phyloP scores from a whole-genome alignment of 2,329 filamentous ascomycete genomes.

The Clonostachys rhizophaga region DNA sequence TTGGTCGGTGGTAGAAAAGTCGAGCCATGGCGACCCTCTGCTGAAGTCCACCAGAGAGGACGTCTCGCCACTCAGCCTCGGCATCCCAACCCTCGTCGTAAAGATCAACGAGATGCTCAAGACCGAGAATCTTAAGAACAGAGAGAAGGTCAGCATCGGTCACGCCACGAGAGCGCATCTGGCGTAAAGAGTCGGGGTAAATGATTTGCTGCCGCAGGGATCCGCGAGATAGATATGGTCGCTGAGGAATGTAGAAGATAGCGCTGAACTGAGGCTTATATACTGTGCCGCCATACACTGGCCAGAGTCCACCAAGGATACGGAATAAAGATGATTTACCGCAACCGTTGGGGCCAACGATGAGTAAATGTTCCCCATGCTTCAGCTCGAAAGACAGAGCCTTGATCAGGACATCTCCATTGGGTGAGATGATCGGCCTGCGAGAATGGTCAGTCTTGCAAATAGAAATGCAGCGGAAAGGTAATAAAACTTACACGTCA shows the following conservation, averaged over 20 bases:
- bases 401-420: slow-evolving; percentile 86
- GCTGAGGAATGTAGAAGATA: slow-evolving; percentile 97
- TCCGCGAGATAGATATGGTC: slow-evolving; percentile 87
- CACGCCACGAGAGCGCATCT: slow-evolving; percentile 80
- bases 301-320: slow-evolving; percentile 94
- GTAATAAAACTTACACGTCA: slow-evolving; percentile 58
- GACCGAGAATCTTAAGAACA: slow-evolving; percentile 75
- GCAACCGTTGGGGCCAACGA: slow-evolving; percentile 95
- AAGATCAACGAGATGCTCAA: slow-evolving; percentile 75
- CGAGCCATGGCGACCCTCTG: slow-evolving; percentile 96
- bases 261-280: slow-evolving; percentile 86
- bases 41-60: slow-evolving; percentile 86
- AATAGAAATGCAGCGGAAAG: background rate
- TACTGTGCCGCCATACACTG: slow-evolving; percentile 92
- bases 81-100: slow-evolving; percentile 82
- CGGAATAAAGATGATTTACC: slow-evolving; percentile 95
- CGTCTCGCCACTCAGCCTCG: slow-evolving; percentile 94
- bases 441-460: slow-evolving; percentile 8
- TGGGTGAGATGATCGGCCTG: slow-evolving; percentile 89
- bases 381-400: slow-evolving; percentile 83
- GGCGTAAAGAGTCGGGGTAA: slow-evolving; percentile 83
- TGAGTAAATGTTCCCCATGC: slow-evolving; percentile 84
- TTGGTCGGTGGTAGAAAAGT: slow-evolving; percentile 87
- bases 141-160: slow-evolving; percentile 75
- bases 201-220: slow-evolving; percentile 95